Evolutionary conservation across 2,329 filamentous ascomycete species (phyloP), one percentile per base, ranked within the genome.

Genomic region (Rhytidhysteron rufulum): DNA sequence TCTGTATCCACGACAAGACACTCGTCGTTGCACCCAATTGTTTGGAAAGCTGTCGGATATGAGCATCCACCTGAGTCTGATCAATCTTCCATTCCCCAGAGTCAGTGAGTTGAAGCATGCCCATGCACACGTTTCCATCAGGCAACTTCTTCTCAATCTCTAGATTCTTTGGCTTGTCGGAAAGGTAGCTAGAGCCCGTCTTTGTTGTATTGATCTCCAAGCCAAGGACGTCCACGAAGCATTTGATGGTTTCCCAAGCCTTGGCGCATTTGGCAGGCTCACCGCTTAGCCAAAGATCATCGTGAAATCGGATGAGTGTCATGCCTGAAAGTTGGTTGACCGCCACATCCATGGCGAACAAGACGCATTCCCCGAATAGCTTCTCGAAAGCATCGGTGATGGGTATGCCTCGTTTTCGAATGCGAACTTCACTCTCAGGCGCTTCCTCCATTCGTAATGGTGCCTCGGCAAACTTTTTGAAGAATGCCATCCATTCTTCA

Each of bases 281-380:
- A 3, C 68, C 69, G 21, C 67, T 68, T 15, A 75, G 64, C 70
- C 72, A 76, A 10, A 75, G 48, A 37, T 76, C 72, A 42, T 76
- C 72, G 34, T 74, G 69, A 13, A 74, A 47, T 1, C 73, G 71
- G 43, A 75, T 70, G 0, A 74, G 51, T 3, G 71, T 54, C 34
- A 66, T 56, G 1, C 70, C 68, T 1, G 70, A 69, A 9, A 59
- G 44, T 30, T 67, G 62, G 36, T 72, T 73, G 15, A 75, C 65
- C 1, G 67, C 60, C 10, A 72, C 56, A 41, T 74, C 72, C 53
- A 75, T 55, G 42, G 70, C 69, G 40, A 73, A 73, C 4, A 75
- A 52, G 1, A 74, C 58, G n/a, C 68, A 47, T 45, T 76, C 72
- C 0, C 72, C 70, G 2, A 71, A 65, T 3, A 74, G 49, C 45